These are phyloP conservation scores for Tulasnella sp. DNA, from an alignment of 768 basidiomycete species.

Conservation along the genomic window DNA sequence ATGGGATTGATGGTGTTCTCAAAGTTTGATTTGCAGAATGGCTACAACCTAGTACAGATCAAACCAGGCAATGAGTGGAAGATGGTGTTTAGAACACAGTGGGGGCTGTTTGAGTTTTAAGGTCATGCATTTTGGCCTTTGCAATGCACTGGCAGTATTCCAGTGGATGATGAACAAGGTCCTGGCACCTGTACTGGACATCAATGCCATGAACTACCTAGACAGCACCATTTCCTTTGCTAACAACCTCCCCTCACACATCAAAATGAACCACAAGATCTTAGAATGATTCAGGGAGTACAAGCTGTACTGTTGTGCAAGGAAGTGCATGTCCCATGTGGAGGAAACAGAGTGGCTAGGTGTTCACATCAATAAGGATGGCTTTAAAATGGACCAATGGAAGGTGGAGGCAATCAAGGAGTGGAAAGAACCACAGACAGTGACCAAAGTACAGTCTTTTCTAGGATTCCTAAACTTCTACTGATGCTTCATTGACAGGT, in stretches of 20 bases:
- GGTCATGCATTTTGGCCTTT: slow-evolving; percentile 21
- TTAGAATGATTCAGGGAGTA: slow-evolving; percentile 16
- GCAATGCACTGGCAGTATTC: slow-evolving; percentile 22
- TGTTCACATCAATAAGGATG: neutral
- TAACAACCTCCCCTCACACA: slow-evolving; percentile 9
- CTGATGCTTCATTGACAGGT: slow-evolving; percentile 21
- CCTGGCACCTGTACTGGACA: slow-evolving; percentile 17
- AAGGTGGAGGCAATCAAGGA: neutral
- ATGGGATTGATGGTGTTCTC: neutral
- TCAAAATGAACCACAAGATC: slow-evolving; percentile 15
- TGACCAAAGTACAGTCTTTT: slow-evolving; percentile 20
- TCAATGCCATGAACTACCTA: slow-evolving; percentile 17
- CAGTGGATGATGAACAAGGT: slow-evolving; percentile 21
- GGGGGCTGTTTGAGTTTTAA: neutral
- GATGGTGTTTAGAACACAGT: slow-evolving; percentile 5
- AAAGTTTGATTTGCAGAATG: slow-evolving; percentile 6
- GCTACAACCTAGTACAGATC: slow-evolving; percentile 8
- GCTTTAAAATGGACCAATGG: neutral
- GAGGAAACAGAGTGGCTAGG: slow-evolving; percentile 20
- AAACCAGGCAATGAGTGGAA: slow-evolving; percentile 12
- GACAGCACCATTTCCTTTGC: slow-evolving; percentile 22
- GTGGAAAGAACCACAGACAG: slow-evolving; percentile 18
- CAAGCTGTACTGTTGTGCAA: slow-evolving; percentile 17
- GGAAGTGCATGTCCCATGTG: slow-evolving; percentile 22
- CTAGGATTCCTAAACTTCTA: slow-evolving; percentile 24